Conservation (phyloP, 2,329 filamentous ascomycete species). For the Aspergillus fumigatus region DNA sequence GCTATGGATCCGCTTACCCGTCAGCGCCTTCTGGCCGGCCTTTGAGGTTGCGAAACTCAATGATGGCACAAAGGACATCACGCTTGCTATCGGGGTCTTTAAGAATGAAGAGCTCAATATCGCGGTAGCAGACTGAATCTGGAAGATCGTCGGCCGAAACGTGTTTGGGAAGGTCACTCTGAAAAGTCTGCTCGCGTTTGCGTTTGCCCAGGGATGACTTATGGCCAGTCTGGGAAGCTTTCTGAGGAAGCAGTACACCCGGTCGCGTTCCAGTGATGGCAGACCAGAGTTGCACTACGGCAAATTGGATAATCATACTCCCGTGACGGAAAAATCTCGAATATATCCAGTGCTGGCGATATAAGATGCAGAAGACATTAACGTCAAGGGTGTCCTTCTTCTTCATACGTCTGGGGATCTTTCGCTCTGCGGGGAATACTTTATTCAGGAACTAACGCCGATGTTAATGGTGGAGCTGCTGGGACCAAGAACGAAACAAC, state of each 20-base stretch:
- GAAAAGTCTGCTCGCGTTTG: constrained; percentile 10
- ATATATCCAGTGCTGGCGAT: constrained; percentile 22
- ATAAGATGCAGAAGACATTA: constrained; percentile 18
- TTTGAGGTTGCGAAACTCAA: constrained; percentile 26
- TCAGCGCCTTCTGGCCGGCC: constrained; percentile 22
- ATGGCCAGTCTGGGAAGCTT: constrained; percentile 6
- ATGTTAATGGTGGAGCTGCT: constrained; percentile 5
- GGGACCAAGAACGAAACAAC: background rate
- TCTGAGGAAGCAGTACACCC: constrained; percentile 19
- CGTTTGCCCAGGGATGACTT: constrained; percentile 10
- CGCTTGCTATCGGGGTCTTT: constrained; percentile 17
- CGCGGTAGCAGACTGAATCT: constrained; percentile 18
- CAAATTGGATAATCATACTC: constrained; percentile 21
- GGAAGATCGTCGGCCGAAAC: constrained; percentile 16
- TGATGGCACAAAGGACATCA: constrained; percentile 22
- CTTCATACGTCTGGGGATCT: constrained; percentile 15
- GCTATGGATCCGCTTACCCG: no score
- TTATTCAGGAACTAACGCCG: no score
- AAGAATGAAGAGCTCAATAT: constrained; percentile 25
- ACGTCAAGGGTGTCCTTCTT: constrained; percentile 20
- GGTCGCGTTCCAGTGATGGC: constrained; percentile 19
- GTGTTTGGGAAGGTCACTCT: constrained; percentile 22
- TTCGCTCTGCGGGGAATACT: constrained; percentile 14
- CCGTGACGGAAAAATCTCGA: constrained; percentile 18
- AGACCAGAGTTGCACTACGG: constrained; percentile 20